A percentile compares a stretch with the other conserved stretches of the same genome.
These are phyloP conservation scores for Penicillium antarcticum DNA, from an alignment of 495 filamentous ascomycete genomes.

Conservation along the genomic window DNA sequence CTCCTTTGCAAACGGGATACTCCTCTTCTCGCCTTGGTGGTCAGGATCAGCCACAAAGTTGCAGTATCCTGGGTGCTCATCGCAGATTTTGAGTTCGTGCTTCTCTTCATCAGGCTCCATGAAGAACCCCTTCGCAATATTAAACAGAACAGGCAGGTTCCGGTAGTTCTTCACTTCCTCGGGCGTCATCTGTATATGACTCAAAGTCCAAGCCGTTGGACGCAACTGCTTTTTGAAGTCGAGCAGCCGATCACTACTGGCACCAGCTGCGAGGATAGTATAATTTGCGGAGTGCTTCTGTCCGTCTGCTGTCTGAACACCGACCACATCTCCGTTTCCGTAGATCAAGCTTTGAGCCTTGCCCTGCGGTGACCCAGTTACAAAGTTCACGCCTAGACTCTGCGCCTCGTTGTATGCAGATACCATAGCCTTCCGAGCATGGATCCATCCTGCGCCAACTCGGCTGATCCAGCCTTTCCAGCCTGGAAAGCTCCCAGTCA, in stretches of 20 bases:
- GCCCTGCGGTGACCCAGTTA: conserved; percentile 37
- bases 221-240: conserved; percentile 52
- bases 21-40: conserved; percentile 20
- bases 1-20: conserved; percentile 43
- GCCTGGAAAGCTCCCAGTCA: conserved; percentile 46
- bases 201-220: conserved; percentile 52
- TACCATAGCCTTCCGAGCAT: conserved; percentile 43
- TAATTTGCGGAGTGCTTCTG: conserved; percentile 29
- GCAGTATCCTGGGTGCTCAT: conserved; percentile 55
- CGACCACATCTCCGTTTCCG: conserved; percentile 28
- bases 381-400: conserved; percentile 42
- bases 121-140: conserved; percentile 52
- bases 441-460: conserved; percentile 48
- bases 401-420: conserved; percentile 42
- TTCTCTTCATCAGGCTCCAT: conserved; percentile 53
- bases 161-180: conserved; percentile 40
- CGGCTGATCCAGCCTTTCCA: conserved; percentile 50
- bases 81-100: conserved; percentile 52
- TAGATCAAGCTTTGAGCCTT: conserved; percentile 34
- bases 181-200: conserved; percentile 46
- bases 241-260: conserved; percentile 42
- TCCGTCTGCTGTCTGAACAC: conserved; percentile 36
- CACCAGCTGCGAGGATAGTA: conserved; percentile 47
- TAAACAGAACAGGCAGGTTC: conserved; percentile 50
- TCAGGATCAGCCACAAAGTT: conserved; percentile 34